phyloP scores from a whole-genome alignment of 2,329 filamentous ascomycete species.

The Hypoxylon rubiginosum region DNA sequence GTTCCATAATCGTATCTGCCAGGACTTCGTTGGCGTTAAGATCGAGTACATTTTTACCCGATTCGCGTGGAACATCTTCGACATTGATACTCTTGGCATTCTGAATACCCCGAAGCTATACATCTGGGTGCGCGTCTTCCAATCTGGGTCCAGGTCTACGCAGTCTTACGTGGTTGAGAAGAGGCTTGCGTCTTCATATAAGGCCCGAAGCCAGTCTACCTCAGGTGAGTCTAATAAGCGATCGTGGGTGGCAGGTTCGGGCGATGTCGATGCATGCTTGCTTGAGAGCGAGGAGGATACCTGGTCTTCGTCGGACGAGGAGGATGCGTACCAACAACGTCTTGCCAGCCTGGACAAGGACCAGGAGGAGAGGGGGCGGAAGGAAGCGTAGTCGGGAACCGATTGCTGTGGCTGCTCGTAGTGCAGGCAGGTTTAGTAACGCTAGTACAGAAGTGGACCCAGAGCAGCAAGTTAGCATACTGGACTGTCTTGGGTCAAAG shows the following conservation, averaged over 20 bases:
- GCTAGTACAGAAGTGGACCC: too few relatives aligned
- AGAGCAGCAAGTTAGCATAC: too few relatives aligned
- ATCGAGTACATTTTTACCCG: neutral
- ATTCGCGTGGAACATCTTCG: neutral
- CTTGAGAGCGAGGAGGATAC: neutral
- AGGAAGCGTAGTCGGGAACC: too few relatives aligned
- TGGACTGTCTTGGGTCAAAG: too few relatives aligned
- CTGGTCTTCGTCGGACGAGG: neutral
- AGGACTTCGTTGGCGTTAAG: neutral
- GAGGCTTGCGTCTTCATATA: neutral
- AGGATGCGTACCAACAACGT: neutral
- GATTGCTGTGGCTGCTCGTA: too few relatives aligned
- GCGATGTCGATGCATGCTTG: neutral
- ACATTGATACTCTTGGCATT: neutral
- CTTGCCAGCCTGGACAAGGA: too few relatives aligned
- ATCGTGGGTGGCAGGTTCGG: too few relatives aligned
- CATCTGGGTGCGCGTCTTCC: neutral
- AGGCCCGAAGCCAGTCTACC: neutral
- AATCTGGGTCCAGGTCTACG: neutral
- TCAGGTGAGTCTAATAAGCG: neutral
- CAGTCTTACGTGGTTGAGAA: neutral
- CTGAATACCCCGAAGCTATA: neutral
- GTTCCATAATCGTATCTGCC: neutral
- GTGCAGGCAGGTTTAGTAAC: too few relatives aligned
- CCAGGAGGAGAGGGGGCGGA: too few relatives aligned